Conservation (phyloP, 2,329 filamentous ascomycete genomes). For the Ophiosphaerella korrae region DNA sequence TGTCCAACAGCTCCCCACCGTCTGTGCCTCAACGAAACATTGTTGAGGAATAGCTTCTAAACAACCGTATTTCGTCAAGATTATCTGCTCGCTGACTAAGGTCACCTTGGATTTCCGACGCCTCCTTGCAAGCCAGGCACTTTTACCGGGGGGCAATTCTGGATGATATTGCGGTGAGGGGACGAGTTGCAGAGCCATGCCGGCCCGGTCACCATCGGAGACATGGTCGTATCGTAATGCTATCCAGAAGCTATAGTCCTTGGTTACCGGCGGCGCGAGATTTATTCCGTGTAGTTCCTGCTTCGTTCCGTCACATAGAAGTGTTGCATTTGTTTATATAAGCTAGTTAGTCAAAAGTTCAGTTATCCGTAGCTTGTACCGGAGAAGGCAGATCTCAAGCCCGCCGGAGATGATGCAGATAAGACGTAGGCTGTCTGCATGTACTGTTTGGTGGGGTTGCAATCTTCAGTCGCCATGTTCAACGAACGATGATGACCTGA, state of each 20-base stretch:
- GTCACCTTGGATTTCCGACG: not conserved
- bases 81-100: conserved; percentile 15
- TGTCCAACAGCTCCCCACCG: conserved; percentile 4
- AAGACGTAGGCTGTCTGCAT: conserved; percentile 1
- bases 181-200: not conserved
- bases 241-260: no score
- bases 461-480: not conserved
- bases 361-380: not conserved
- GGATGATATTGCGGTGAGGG: not conserved
- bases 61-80: conserved; percentile 4
- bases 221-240: not conserved
- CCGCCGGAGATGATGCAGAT: not conserved
- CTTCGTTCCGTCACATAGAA: no score
- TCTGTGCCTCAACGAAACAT: conserved; percentile 17
- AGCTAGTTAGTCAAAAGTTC: not conserved
- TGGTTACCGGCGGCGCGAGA: no score
- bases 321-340: not conserved
- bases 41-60: conserved; percentile 23
- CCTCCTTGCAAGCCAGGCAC: not conserved
- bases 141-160: conserved; percentile 17
- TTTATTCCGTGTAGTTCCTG: no score
- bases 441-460: not conserved
- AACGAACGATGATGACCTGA: no score
- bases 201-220: not conserved
- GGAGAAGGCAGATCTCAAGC: not conserved